These are phyloP conservation scores for Metrosideros polymorpha DNA, from an alignment of 441 rosid genomes.

Conservation along the genomic window DNA sequence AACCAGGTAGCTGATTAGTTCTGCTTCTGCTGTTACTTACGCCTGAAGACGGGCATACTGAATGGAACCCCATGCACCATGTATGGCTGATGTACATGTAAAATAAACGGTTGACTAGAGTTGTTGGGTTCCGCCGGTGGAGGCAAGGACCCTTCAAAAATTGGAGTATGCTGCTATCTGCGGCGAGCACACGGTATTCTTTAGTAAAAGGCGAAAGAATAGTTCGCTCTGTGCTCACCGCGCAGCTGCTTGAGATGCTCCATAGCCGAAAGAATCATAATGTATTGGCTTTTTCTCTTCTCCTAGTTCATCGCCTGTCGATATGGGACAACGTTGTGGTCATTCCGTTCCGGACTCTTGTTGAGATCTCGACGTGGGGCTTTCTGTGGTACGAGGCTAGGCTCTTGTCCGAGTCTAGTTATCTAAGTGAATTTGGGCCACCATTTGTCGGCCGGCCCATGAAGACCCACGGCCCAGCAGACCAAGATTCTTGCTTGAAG, in stretches of 20 bases:
- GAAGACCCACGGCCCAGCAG: background rate
- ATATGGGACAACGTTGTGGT: background rate
- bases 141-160: background rate
- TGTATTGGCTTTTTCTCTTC: background rate
- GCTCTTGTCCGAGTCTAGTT: background rate
- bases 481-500: background rate
- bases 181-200: background rate
- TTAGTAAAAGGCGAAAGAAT: slow-evolving; percentile 1
- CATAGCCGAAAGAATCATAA: rapidly evolving
- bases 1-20: background rate
- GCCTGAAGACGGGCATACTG: background rate
- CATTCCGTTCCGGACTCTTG: background rate
- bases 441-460: background rate
- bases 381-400: background rate
- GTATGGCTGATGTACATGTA: background rate
- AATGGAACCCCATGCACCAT: background rate
- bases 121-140: background rate
- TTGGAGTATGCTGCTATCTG: background rate
- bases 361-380: background rate
- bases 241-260: rapidly evolving
- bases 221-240: background rate
- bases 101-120: background rate
- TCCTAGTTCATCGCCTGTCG: background rate
- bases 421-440: background rate
- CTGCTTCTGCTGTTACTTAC: background rate